These are phyloP conservation scores for Coemansia sp. DNA, from an alignment of 192 early-diverging fungal species.

Conservation along the genomic window DNA sequence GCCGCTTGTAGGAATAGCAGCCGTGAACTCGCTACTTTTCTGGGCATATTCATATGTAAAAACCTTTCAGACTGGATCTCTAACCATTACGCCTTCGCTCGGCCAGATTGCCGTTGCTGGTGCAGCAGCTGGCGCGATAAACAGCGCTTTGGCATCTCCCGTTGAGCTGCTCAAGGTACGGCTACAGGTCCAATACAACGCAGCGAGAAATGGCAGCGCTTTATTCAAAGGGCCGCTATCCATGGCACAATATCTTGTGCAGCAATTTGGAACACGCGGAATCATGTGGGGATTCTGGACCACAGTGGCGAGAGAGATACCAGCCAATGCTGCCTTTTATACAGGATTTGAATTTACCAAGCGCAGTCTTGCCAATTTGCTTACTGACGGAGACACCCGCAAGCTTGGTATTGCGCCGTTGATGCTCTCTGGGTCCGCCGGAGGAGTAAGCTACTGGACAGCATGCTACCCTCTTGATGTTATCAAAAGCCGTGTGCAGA, in stretches of 20 bases:
- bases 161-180: conserved; percentile 94
- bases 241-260: conserved; percentile 64
- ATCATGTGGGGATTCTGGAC: conserved; percentile 81
- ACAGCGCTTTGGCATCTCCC: conserved; percentile 82
- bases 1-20: conserved; percentile 76
- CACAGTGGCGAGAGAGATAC: conserved; percentile 75
- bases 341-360: conserved; percentile 79
- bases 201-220: conserved; percentile 11
- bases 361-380: conserved; percentile 58
- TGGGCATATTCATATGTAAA: conserved; percentile 72
- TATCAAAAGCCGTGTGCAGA: conserved; percentile 77
- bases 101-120: conserved; percentile 81
- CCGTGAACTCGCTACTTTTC: conserved; percentile 85
- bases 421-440: conserved; percentile 78
- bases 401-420: conserved; percentile 57
- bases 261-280: conserved; percentile 71
- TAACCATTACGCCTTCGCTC: conserved; percentile 59
- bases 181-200: conserved; percentile 83
- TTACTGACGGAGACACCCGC: conserved; percentile 45
- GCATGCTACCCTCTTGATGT: conserved; percentile 85
- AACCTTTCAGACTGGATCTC: conserved; percentile 53
- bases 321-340: conserved; percentile 86
- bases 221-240: conserved; percentile 63
- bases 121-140: conserved; percentile 82
- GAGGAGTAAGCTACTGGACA: conserved; percentile 79